Evolutionary conservation across 768 basidiomycete species (phyloP), one percentile per base, ranked within the genome.

Genomic region (Hericium coralloides): DNA sequence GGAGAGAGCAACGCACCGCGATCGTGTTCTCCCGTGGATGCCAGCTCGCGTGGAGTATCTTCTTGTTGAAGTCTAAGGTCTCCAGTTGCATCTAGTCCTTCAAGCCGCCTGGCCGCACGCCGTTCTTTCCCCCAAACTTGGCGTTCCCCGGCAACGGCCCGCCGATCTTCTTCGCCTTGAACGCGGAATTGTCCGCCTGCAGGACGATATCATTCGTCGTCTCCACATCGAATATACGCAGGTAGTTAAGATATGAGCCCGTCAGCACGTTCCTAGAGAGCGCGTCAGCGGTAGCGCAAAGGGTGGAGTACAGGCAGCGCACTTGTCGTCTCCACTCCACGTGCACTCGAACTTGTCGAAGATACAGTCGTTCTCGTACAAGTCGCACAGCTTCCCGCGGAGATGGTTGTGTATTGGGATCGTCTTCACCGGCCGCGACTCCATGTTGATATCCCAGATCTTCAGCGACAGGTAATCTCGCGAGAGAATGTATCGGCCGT

Each of bases 381-480:
- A 73, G 71, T 99, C 97, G 71, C 97, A 99, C 8, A 99, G 84
- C 71, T 98, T 99, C 55, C 92, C 91, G 53, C 95, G 85, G 48
- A 99, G 79, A 71, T 98, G 95, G 65, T 99, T 95, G 67, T 99
- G 97, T 65, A 99, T 98, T 53, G 92, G 89, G 70, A 99, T 98
- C 12, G 94, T 98, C 76, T 97, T 95, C 58, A 99, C 75, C 14
- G 97, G 97, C 65, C 88, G 83, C 61, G 84, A 86, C 73, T 99
- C 97, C 95, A 98, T 98, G 72, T 97, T 97, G 72, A 98, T 82
- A 72, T 98, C 97, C 97, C 97, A 99, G 68, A 99, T 95, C 79
- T 98, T 98, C 65, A 99, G 76, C 55, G 95, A 95, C 37, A 99
- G 77, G 72, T 98, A 98, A 75, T 99, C 97, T 59, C 97, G 84